Evolutionary conservation across 1,284 basidiomycete genomes (phyloP).

Genomic region (Gomphus bonarii): DNA sequence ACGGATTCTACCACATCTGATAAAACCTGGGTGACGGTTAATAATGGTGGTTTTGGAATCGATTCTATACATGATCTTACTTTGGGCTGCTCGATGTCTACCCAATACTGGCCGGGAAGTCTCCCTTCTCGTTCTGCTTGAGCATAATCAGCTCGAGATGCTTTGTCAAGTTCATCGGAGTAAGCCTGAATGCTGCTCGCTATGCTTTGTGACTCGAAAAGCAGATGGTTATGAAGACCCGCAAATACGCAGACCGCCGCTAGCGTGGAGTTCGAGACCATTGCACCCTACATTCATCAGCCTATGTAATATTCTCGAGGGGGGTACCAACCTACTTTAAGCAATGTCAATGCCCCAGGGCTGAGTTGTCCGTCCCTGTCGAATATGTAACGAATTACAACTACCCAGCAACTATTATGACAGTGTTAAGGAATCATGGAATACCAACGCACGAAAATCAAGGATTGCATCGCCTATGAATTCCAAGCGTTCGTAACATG

Average conservation of each 20-base stretch:
- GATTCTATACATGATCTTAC: conserved; percentile 23
- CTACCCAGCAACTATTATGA: conserved; percentile 27
- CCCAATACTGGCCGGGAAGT: conserved; percentile 62
- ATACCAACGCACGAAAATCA: conserved; percentile 51
- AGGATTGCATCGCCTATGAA: conserved; percentile 77
- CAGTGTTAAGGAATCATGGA: conserved; percentile 1
- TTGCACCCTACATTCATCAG: conserved; percentile 45
- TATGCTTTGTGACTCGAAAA: conserved; percentile 44
- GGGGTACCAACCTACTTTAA: conserved; percentile 46
- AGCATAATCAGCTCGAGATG: conserved; percentile 36
- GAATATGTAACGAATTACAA: conserved; percentile 64
- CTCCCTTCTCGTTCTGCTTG: conserved; percentile 36
- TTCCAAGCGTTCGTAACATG: conserved; percentile 63
- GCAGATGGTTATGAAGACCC: conserved; percentile 51
- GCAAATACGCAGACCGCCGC: conserved; percentile 62
- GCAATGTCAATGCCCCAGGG: conserved; percentile 61
- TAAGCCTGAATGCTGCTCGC: conserved; percentile 43
- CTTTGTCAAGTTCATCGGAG: conserved; percentile 37
- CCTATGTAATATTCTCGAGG: conserved; percentile 1
- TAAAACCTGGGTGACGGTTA: conserved; percentile 36
- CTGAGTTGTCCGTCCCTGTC: conserved; percentile 48
- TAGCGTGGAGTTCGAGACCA: conserved; percentile 70
- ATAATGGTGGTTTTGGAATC: neutral
- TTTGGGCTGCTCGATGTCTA: conserved; percentile 65
- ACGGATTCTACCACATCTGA: conserved; percentile 72